These are phyloP conservation scores for Lentinus brumalis DNA, from an alignment of 768 basidiomycete species.

Conservation along the genomic window DNA sequence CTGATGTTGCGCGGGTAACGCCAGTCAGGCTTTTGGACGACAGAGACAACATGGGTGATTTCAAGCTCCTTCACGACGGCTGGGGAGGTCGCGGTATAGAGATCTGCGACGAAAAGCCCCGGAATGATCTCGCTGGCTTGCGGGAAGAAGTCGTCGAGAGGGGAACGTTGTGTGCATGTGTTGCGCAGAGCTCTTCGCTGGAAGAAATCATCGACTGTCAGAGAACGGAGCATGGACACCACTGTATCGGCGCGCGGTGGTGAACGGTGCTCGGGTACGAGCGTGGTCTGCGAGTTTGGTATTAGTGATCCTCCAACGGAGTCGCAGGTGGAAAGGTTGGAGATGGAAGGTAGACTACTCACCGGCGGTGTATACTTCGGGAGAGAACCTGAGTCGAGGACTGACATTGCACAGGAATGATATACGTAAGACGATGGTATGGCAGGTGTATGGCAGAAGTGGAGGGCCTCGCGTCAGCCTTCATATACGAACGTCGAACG, in stretches of 20 bases:
- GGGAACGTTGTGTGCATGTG: constrained; percentile 24
- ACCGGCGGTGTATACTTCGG: neutral
- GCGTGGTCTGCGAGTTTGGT: neutral
- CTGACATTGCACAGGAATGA: no score
- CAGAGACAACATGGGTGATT: constrained; percentile 34
- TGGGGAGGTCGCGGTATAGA: constrained; percentile 29
- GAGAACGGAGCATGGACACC: constrained; percentile 21
- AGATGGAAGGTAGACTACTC: no score
- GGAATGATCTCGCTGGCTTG: constrained; percentile 34
- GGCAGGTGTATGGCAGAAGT: no score
- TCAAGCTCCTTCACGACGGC: constrained; percentile 22
- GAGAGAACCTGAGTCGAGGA: neutral
- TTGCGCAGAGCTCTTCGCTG: constrained; percentile 22
- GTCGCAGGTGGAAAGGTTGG: neutral
- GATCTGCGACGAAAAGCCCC: constrained; percentile 31
- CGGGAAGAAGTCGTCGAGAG: constrained; percentile 26
- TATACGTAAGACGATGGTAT: no score
- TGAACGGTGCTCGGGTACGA: neutral
- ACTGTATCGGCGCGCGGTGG: constrained; percentile 18
- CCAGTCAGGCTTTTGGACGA: constrained; percentile 35
- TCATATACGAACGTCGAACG: no score
- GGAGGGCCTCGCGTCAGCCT: no score
- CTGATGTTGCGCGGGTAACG: constrained; percentile 36
- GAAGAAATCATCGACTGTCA: constrained; percentile 27
- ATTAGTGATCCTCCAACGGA: neutral